Base-by-base conservation (phyloP, 2,329 filamentous ascomycete genomes). In the Dothistroma pini region DNA sequence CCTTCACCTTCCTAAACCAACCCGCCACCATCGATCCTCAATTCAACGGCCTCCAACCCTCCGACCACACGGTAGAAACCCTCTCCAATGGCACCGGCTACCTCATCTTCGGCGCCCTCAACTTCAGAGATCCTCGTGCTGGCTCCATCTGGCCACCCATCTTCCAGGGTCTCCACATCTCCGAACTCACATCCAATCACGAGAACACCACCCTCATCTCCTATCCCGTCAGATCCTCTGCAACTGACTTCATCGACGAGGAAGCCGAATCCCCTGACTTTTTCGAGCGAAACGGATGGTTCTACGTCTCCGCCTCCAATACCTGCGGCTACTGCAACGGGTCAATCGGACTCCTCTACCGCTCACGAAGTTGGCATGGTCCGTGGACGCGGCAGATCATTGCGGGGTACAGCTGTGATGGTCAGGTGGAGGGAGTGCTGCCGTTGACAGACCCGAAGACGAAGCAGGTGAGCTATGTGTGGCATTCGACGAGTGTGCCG, bases 311-410 rank as follows among this genome's bases (percentile, higher is more conserved):
- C 7, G 68, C 64, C 0, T 58, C 52, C 48, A 69, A 70, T 21
- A 69, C 68, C n/a, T 70, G 68, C 49, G 68, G 63, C 1, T 70
- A 68, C 29, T 69, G 66, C 60, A 70, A 68, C 29, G 68, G 68
- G 2, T 64, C 64, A 0, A 63, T 70, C 22, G 63, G 59, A 2
- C 56, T 70, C 1, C 35, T 70, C 2, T 70, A 70, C 47, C 62
- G 67, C 19, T 58, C 61, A 3, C 35, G 47, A 16, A 65, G 57
- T 9, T 66, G 67, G 22, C 55, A 66, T 57, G 68, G 68, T 16
- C 68, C 68, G 1, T 70, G 68, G 68, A 63, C 60, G 3, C 57
- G 68, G 19, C 68, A 70, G 60, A 70, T 70, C 21, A 50, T 70
- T 34, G 52, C 62, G 5, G 67, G 67, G 5, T 69, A 70, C 25